Base-by-base conservation (phyloP, 2,329 filamentous ascomycete species). In the Salinomyces thailandicus region DNA sequence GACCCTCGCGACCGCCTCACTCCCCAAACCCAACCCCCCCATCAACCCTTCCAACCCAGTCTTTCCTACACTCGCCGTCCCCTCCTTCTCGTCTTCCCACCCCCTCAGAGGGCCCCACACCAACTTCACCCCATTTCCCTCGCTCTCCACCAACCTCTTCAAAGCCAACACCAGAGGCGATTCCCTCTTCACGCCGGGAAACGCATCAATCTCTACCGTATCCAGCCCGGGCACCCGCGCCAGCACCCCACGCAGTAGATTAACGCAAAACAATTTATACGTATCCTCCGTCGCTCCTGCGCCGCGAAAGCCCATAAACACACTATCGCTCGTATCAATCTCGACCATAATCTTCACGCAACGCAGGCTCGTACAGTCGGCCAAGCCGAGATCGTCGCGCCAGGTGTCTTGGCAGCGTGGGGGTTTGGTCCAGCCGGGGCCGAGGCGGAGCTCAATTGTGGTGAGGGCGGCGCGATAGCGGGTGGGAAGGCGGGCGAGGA, bases 351-450 rank as follows among this genome's bases (percentile, higher is more conserved):
- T 71, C 17, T 69, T 73, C 32, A 87, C 55, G 11, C 64, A 66
- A 18, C 70, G 67, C 14, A 81, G 70, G 32, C 68, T 73, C 38
- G 60, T 59, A 54, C 77, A 81, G 34, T 83, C 76, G 1, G 55
- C 47, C 5, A 87, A 65, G 0, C 81, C 80, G 1, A 86, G 64
- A 1, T 69, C 15, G 68, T 4, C 69, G 62, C 45, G 77, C 14
- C 11, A 78, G 9, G 84, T 76, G 1, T 76, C 73, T 78, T 83
- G 86, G 33, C 77, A 74, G 20, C 66, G 67, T 1, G 82, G 82
- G 11, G 82, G 81, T 39, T 72, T 72, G 42, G 66, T 76, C 75
- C 79, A 87, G 14, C 81, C 81, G 0, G 81, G 81, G 0, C 82
- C 82, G 0, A 87, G 64, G 2, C 81, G 73, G 36, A 87, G 59